These are phyloP conservation scores for Lagenaria siceraria DNA, from an alignment of 306 rosid genomes.

Conservation along the genomic window DNA sequence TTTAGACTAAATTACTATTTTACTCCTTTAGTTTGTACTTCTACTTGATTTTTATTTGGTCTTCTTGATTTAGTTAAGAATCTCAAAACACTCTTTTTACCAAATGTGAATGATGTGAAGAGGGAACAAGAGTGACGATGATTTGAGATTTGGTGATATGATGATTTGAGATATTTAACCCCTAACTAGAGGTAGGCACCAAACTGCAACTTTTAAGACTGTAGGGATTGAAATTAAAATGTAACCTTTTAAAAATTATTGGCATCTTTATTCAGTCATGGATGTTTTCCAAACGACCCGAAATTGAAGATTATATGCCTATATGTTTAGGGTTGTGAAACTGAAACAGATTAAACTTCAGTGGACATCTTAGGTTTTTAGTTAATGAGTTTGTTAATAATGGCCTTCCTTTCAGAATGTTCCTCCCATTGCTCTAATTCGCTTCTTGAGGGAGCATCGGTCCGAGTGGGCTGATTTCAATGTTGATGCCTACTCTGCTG, in stretches of 20 bases:
- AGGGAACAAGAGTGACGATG: too few relatives aligned
- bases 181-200: too few relatives aligned
- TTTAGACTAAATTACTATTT: neutral
- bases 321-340: neutral
- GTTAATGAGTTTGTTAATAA: neutral
- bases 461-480: conserved; percentile 99
- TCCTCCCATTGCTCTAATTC: conserved; percentile 83
- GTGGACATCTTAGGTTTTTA: neutral
- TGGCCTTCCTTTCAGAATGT: conserved; percentile 46
- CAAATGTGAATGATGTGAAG: too few relatives aligned
- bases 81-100: too few relatives aligned
- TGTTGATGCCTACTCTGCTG: conserved; percentile 79
- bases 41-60: neutral
- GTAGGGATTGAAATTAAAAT: too few relatives aligned
- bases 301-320: too few relatives aligned
- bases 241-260: too few relatives aligned
- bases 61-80: neutral
- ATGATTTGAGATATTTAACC: too few relatives aligned
- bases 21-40: neutral
- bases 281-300: too few relatives aligned
- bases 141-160: too few relatives aligned
- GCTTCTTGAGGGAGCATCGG: conserved; percentile 91
- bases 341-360: neutral
- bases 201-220: too few relatives aligned
- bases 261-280: too few relatives aligned